Evolutionary conservation across 257 asterid genomes (phyloP).

Genomic region (Salvia hispanica): DNA sequence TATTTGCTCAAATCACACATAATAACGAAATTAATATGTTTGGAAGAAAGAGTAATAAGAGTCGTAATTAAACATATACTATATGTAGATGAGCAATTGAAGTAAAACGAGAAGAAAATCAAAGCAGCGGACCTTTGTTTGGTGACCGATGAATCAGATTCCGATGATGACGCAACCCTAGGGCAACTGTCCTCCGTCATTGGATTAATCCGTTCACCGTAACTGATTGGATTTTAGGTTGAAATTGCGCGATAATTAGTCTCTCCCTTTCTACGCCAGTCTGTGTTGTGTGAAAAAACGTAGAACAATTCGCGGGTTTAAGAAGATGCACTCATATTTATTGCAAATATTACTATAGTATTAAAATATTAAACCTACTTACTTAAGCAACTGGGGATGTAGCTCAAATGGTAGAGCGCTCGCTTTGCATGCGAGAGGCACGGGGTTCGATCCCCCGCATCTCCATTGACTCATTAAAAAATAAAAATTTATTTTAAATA

Average conservation of each 20-base stretch:
- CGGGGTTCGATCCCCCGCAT: slow-evolving; percentile 41
- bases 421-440: slow-evolving; percentile 99
- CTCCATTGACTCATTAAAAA: too few species aligned
- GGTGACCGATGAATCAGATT: slow-evolving; percentile 60
- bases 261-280: not conserved
- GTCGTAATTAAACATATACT: not conserved
- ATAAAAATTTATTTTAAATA: too few species aligned
- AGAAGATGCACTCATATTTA: not conserved
- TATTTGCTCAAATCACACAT: not conserved
- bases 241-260: slow-evolving; percentile 11
- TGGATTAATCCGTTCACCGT: slow-evolving; percentile 23
- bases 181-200: slow-evolving; percentile 72
- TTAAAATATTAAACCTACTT: too few species aligned
- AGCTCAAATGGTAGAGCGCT: slow-evolving; percentile 99
- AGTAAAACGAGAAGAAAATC: slow-evolving; percentile 24
- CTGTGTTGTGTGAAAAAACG: slow-evolving; percentile 12
- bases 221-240: slow-evolving; percentile 24
- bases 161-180: slow-evolving; percentile 67
- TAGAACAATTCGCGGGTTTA: slow-evolving; percentile 32
- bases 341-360: too few species aligned
- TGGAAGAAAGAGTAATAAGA: not conserved
- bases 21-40: slow-evolving; percentile 8
- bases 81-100: not conserved
- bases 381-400: slow-evolving; percentile 60
- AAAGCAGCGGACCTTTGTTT: slow-evolving; percentile 67